Evolutionary conservation across 805 yeast species (phyloP).

Genomic region (Myxozyma melibiosi): DNA sequence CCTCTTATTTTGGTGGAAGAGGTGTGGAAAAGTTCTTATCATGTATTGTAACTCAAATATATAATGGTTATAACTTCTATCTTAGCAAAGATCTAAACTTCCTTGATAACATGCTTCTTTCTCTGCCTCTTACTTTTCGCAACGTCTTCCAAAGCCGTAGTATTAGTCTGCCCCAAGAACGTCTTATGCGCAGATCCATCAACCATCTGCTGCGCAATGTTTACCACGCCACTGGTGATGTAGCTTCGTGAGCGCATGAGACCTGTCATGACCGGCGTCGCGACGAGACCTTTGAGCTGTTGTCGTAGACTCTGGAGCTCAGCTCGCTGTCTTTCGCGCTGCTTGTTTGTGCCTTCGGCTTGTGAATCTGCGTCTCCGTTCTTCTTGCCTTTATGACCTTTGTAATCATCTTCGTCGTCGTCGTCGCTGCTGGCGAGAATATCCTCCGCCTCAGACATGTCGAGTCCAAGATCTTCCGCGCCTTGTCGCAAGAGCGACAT

Average conservation of each 20-base stretch:
- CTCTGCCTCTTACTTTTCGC: conserved; percentile 38
- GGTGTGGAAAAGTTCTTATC: neutral
- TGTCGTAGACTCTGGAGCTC: conserved; percentile 31
- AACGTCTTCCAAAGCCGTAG: conserved; percentile 68
- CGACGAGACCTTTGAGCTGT: conserved; percentile 36
- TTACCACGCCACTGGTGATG: conserved; percentile 41
- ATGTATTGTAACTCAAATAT: neutral
- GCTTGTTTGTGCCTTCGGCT: neutral
- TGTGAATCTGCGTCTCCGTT: neutral
- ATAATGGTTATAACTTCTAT: neutral
- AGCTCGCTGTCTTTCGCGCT: conserved; percentile 7
- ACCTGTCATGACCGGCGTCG: conserved; percentile 36
- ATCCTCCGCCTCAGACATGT: conserved; percentile 71
- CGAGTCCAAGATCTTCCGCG: conserved; percentile 90
- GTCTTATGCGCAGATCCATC: conserved; percentile 66
- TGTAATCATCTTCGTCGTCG: conserved; percentile 28
- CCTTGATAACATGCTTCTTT: neutral
- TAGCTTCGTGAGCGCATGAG: conserved; percentile 35
- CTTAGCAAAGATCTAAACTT: too few relatives aligned
- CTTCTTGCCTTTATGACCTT: neutral
- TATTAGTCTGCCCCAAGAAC: conserved; percentile 69
- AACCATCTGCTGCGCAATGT: conserved; percentile 50
- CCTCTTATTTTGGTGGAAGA: too few relatives aligned
- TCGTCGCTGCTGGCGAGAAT: conserved; percentile 45
- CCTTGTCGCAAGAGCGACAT: conserved; percentile 84